A percentile compares a stretch with the other conserved stretches of the same genome.
phyloP scores from a whole-genome alignment of 148 eudicot genomes.

The Persicaria tinctoria region DNA sequence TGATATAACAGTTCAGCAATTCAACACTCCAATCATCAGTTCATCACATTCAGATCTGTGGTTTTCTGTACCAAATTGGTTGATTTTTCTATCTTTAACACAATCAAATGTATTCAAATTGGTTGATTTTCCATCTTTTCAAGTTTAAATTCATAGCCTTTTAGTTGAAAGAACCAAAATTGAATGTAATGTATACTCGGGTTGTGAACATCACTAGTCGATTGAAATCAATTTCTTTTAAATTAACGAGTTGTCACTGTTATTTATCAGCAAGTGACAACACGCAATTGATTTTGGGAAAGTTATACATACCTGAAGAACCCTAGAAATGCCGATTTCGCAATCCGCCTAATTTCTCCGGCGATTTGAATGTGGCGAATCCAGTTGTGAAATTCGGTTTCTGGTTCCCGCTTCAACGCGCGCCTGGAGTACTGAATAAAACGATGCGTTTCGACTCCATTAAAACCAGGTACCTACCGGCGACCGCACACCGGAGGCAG shows the following conservation, averaged over 20 bases:
- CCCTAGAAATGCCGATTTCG: background rate
- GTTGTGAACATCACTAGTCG: too few species aligned
- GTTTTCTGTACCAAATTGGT: background rate
- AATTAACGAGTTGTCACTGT: too few species aligned
- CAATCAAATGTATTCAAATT: too few species aligned
- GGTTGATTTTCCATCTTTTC: background rate
- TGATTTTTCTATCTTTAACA: background rate
- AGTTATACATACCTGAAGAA: too few species aligned
- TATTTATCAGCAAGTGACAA: too few species aligned
- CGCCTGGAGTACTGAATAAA: background rate
- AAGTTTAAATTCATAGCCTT: background rate
- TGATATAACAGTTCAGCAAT: background rate
- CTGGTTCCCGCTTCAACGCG: background rate
- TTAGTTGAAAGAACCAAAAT: background rate
- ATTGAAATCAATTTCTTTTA: too few species aligned
- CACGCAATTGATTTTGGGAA: too few species aligned
- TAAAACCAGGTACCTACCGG: too few species aligned
- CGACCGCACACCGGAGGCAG: too few species aligned
- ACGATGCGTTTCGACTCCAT: too few species aligned
- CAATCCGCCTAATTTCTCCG: background rate
- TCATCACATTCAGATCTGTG: background rate
- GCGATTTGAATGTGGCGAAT: background rate
- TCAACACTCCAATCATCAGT: too few species aligned
- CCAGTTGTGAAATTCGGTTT: background rate
- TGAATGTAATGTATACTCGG: too few species aligned